Evolutionary conservation across 1,284 basidiomycete genomes (phyloP), one percentile per base, ranked within the genome.

Genomic region (Cutaneotrichosporon sp.): DNA sequence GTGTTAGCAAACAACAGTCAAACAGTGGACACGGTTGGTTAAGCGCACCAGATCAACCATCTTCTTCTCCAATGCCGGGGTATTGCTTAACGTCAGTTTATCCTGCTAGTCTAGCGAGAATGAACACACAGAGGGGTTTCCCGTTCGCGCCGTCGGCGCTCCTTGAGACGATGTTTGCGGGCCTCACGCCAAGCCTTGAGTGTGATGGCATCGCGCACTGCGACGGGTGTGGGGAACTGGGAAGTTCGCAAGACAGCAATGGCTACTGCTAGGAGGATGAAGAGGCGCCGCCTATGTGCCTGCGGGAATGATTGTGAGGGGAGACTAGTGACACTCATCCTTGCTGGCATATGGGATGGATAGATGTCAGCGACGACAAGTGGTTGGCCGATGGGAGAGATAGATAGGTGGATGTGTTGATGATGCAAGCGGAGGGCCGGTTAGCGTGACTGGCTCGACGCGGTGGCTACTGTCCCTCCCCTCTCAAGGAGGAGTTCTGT

Each of bases 41-140:
- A n/a, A n/a, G n/a, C 69, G 45, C 31, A 74, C 73, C 31, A 75
- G 59, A 46, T 76, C 75, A 5, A 69, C 70, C 57, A 74, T 62
- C 62, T 72, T 70, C 66, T 72, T 73, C 63, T 76, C 75, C 26
- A 75, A 51, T 2, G 71, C 71, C 3, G 73, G 73, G 2, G 73
- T 75, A 39, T 72, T 74, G 12, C 72, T 74, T 27, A 3, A 6
- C 1, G 22, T 37, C n/a, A 51, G 33, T 16, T 10, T 14, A 8
- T 11, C 4, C 35, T n/a, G n/a, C n/a, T n/a, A 19, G 19, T 9
- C 34, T 12, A 20, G 20, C 8, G 8, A n/a, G n/a, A n/a, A n/a
- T n/a, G n/a, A 5, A 50, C 70, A 47, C 41, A 74, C 72, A 75
- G 60, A 4, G 72, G 72, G 14, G 72, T 75, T 52, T 71, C 70